Base-by-base conservation (phyloP, 2,329 filamentous ascomycete genomes). In the Cladosporium sp. region DNA sequence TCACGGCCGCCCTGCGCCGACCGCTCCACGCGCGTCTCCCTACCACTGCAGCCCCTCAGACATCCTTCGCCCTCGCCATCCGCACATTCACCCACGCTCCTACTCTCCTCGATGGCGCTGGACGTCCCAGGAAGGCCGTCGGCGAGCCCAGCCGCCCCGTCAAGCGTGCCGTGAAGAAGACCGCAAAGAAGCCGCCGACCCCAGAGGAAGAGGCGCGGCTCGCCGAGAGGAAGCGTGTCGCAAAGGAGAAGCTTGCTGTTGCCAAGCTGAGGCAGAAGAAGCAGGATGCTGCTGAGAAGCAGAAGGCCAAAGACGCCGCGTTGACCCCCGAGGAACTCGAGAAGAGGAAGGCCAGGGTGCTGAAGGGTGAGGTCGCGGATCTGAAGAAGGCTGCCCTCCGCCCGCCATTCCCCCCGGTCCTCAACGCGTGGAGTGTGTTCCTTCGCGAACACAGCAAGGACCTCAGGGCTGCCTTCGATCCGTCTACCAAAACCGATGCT, bases 331-430 rank as follows among this genome's bases (percentile, higher is more conserved):
- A 68, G 56, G 66, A 64, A 58, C 28, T 46, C 26, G 58, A 70
- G 65, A 62, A 46, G 54, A 30, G 25, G 34, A 67, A 58, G 51
- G 49, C 58, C 18, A 61, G 56, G 11, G 34, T 63, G 49, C 34
- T 32, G 34, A 67, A 71, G 58, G 68, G 74, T 13, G 71, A 70
- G 25, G 68, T 79, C 57, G 67, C 65, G 26, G 71, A 74, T n/a
- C 70, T 80, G 54, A 79, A 78, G 68, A 70, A 71, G 68, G 70
- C 67, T 51, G 79, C 80, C 2, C 73, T 83, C 54, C 67, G 68
- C 23, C 74, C 75, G 43, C 80, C 80, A 5, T 54, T 54, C 18
- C 51, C 51, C 8, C 32, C 8, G 3, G 4, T 18, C 11, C 18
- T 32, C 3, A 54, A 11, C 21, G 72, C 75, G 25, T 77, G 70